Conservation (phyloP, 208 protist species). For the Polymyxa betae region DNA sequence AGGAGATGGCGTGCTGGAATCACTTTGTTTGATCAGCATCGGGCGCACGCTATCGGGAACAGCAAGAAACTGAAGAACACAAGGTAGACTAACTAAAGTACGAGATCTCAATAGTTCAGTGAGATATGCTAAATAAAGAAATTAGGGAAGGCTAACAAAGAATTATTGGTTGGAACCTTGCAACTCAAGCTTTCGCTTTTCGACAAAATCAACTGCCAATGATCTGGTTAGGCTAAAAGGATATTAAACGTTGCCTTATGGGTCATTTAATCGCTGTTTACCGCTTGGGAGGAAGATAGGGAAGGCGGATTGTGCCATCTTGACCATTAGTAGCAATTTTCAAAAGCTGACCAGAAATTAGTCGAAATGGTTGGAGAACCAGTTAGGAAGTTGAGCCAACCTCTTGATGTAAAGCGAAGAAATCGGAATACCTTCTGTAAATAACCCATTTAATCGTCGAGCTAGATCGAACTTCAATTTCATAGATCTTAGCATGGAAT, state of each 20-base stretch:
- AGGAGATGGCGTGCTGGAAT: not conserved
- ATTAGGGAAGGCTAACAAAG: not conserved
- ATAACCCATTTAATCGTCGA: conserved; percentile 53
- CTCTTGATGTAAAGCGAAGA: conserved; percentile 33
- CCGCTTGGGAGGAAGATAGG: conserved; percentile 47
- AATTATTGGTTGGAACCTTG: conserved; percentile 2
- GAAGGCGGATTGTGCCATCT: conserved; percentile 1
- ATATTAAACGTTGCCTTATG: not conserved
- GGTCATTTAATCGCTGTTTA: not conserved
- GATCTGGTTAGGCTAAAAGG: conserved; percentile 35
- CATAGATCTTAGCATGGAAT: conserved; percentile 22
- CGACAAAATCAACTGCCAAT: conserved; percentile 52
- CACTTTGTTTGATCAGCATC: not conserved
- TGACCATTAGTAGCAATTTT: conserved; percentile 2
- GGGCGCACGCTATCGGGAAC: conserved; percentile 48
- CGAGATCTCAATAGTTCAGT: conserved; percentile 42
- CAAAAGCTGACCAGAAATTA: not conserved
- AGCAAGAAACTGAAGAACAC: conserved; percentile 25
- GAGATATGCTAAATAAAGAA: not conserved
- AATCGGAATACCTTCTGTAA: conserved; percentile 52
- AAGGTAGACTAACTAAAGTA: not conserved
- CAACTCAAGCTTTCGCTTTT: conserved; percentile 50
- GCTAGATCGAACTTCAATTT: conserved; percentile 44
- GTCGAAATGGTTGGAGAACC: not conserved
- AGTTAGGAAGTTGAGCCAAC: not conserved